These are phyloP conservation scores for Heimioporus retisporus DNA, from an alignment of 1,284 basidiomycete genomes.

Conservation along the genomic window DNA sequence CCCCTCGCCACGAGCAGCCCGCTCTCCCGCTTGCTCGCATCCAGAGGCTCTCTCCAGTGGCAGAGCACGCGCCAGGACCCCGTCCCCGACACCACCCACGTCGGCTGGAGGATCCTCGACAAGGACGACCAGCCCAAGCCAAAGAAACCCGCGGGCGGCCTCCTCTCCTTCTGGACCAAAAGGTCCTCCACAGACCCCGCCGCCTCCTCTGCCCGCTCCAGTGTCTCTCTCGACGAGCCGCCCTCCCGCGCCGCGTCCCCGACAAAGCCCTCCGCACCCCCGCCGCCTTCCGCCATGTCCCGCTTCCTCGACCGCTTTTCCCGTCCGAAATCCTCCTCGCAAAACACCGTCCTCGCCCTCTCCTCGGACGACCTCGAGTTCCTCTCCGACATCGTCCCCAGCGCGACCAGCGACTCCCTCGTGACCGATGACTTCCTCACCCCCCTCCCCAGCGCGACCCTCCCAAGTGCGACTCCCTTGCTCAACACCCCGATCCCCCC, in stretches of 20 bases:
- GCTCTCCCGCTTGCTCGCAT: conserved; percentile 68
- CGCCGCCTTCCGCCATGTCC: conserved; percentile 70
- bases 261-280: conserved; percentile 30
- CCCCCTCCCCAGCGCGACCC: too few relatives aligned
- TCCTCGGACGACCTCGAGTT: conserved; percentile 81
- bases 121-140: conserved; percentile 54
- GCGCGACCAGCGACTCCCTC: conserved; percentile 48
- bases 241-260: conserved; percentile 33
- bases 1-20: conserved; percentile 66
- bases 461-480: too few relatives aligned
- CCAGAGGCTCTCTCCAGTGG: conserved; percentile 80
- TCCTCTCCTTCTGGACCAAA: conserved; percentile 73
- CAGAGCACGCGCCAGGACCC: conserved; percentile 64
- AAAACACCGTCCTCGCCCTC: conserved; percentile 65
- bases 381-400: conserved; percentile 77
- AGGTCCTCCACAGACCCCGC: conserved; percentile 34
- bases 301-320: conserved; percentile 79
- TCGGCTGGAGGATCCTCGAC: conserved; percentile 74
- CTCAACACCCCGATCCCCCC: neutral
- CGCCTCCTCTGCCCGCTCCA: conserved; percentile 44
- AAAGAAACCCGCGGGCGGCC: conserved; percentile 61
- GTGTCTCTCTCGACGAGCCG: conserved; percentile 28
- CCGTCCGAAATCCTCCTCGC: conserved; percentile 50
- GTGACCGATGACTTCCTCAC: too few relatives aligned
- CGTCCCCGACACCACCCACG: conserved; percentile 61